Percentiles rank a stretch among this genome's conserved stretches.
phyloP scores from a whole-genome alignment of 2,329 filamentous ascomycete genomes.

The Malbranchea cinnamomea region DNA sequence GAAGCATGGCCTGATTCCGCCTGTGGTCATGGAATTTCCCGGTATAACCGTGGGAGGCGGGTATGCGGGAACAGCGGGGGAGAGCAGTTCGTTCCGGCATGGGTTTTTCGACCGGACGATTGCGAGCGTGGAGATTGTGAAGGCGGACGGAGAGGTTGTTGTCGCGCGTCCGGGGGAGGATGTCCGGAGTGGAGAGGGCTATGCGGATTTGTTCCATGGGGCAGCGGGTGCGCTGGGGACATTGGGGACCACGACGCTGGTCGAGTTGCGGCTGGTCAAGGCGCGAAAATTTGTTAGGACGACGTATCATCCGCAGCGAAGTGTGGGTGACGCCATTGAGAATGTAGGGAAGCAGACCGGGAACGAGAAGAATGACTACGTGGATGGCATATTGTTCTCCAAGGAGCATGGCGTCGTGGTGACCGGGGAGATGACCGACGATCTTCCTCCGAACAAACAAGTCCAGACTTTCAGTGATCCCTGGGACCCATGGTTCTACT shows the following conservation, averaged over 20 bases:
- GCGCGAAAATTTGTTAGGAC: slow-evolving; percentile 45
- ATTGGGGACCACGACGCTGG: slow-evolving; percentile 43
- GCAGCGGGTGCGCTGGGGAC: slow-evolving; percentile 46
- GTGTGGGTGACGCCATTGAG: no score
- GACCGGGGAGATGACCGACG: slow-evolving; percentile 40
- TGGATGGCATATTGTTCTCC: slow-evolving; percentile 54
- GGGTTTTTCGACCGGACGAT: slow-evolving; percentile 53
- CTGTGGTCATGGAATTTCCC: slow-evolving; percentile 57
- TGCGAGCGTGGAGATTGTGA: slow-evolving; percentile 47
- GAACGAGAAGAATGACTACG: no score
- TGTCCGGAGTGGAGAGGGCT: slow-evolving; percentile 32
- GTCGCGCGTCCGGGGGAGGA: no score
- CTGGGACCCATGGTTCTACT: slow-evolving; percentile 58
- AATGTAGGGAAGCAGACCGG: no score
- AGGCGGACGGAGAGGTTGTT: slow-evolving; percentile 42
- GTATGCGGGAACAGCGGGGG: slow-evolving; percentile 51
- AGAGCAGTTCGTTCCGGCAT: slow-evolving; percentile 51
- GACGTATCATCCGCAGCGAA: no score
- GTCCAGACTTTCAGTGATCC: slow-evolving; percentile 40
- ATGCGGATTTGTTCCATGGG: slow-evolving; percentile 42
- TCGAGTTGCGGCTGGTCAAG: slow-evolving; percentile 43
- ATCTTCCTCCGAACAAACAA: slow-evolving; percentile 16
- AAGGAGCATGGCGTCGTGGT: slow-evolving; percentile 41
- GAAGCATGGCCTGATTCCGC: slow-evolving; percentile 40
- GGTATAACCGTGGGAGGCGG: slow-evolving; percentile 55